Percentiles rank a stretch among this genome's conserved stretches.
These are phyloP conservation scores for Aspergillus jensenii DNA, from an alignment of 2,329 filamentous ascomycete species.

Conservation along the genomic window DNA sequence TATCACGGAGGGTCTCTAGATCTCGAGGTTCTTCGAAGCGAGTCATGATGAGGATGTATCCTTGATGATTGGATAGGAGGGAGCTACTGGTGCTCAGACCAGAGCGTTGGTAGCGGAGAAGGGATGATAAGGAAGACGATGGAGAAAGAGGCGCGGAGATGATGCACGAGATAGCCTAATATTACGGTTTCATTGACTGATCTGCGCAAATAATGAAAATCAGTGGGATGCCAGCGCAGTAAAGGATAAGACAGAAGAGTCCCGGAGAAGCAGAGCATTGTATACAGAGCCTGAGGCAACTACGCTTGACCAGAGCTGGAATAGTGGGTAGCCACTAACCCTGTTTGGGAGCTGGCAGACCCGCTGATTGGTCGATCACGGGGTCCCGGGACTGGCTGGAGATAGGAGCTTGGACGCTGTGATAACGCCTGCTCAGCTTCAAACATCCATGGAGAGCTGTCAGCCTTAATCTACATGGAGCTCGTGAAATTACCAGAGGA, in stretches of 20 bases:
- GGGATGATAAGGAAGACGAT: conserved; percentile 3
- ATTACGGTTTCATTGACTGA: conserved; percentile 18
- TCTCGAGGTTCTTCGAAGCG: not conserved
- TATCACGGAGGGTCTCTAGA: not conserved
- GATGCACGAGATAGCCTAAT: conserved; percentile 9
- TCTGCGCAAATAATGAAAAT: conserved; percentile 15
- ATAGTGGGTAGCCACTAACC: not conserved
- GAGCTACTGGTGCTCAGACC: not conserved
- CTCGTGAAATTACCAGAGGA: not conserved
- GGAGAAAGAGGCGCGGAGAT: not conserved
- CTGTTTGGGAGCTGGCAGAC: not conserved
- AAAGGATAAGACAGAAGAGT: not conserved
- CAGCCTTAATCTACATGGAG: not conserved
- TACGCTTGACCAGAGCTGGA: too few species aligned
- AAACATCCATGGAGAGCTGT: not conserved
- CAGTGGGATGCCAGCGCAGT: not conserved
- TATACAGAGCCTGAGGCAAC: too few species aligned
- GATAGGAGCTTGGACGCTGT: not conserved
- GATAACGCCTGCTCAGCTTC: not conserved
- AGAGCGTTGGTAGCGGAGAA: not conserved
- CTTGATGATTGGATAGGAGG: conserved; percentile 9
- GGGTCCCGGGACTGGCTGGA: conserved; percentile 6
- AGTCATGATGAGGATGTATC: not conserved
- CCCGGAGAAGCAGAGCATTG: not conserved
- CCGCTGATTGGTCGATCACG: conserved; percentile 2